Base-by-base conservation (phyloP, 1,284 basidiomycete species). In the Ustilago shanxiensis region DNA sequence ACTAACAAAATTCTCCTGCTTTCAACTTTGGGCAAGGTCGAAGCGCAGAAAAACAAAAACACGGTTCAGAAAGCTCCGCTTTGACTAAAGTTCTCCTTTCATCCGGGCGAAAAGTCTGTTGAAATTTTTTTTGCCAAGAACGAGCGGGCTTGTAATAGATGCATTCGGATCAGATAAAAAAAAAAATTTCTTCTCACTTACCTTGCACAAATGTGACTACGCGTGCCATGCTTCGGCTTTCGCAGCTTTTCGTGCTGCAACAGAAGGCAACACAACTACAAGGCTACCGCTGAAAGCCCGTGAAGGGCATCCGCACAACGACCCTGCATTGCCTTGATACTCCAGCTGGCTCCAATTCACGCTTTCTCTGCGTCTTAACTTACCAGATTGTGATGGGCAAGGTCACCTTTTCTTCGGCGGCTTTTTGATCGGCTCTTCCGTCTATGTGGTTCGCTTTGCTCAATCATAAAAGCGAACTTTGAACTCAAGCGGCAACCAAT, bases 81-180 rank as follows among this genome's bases (percentile, higher is more conserved):
- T 16, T 3, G n/a, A 33, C 31, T 44, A n/a, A 44, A 44, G 20
- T n/a, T n/a, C n/a, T n/a, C n/a, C n/a, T 44, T 44, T 44, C 41
- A 44, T 44, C 41, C n/a, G 41, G 41, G 41, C 41, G 18, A 44
- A 20, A 44, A 44, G 7, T 44, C 20, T 16, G 18, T 7, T 6
- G 8, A 44, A 22, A 44, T 7, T 6, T 66, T 55, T 66, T 66
- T 55, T 66, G 65, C 65, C 65, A 66, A 66, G 65, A 66, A 49
- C n/a, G 41, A 20, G 54, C 28, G 49, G 53, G 11, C 44, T 20
- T 52, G 47, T 13, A 50, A 13, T 29, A 28, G 47, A 10, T 29
- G 47, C 16, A 26, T 50, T 50, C 58, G 47, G 59, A 71, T 65
- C 61, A 60, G 62, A 72, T 66, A 66, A 72, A 54, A 35, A 44